Base-by-base conservation (phyloP, 2,329 filamentous ascomycete species). In the Paramyrothecium sp. region DNA sequence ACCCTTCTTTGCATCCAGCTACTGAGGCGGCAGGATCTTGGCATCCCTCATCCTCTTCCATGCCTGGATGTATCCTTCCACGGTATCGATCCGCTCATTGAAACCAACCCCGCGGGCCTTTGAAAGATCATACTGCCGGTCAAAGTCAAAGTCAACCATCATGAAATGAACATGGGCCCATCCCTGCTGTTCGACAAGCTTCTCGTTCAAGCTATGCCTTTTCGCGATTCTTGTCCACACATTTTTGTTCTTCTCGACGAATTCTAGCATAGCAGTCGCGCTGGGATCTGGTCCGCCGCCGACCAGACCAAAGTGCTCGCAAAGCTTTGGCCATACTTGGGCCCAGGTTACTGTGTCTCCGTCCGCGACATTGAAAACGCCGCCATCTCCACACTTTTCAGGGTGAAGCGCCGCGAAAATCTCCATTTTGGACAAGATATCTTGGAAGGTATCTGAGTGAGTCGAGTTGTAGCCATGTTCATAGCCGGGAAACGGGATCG, bases 371-470 rank as follows among this genome's bases (percentile, higher is more conserved):
- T 63, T 64, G 52, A 63, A 62, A 3, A 41, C 57, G 2, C 38
- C 38, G 3, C 62, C 62, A 23, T 47, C 47, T 5, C 59, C 59
- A 44, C 60, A 62, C 33, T 34, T 52, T 2, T 56, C 54, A 0
- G 55, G 16, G 33, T 61, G 55, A 7, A 63, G 38, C 3, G 60
- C 57, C 2, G 59, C 61, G 38, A 51, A 58, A 41, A 63, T 63
- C 38, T 63, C 60, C 54, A 61, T 56, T 41, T 52, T 51, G 8
- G 63, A 54, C 2, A 65, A 33, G 13, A 60, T 48, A 44, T 63
- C 61, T 48, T 65, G 61, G 38, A 55, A 61, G 17, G 61, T 58
- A 19, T 65, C 61, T n/a, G 57, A 55, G 53, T 63, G 57, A 7
- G 58, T 61, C 3, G 55, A 51, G 13, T 47, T 41, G 26, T 62